Base-by-base conservation (phyloP, 768 basidiomycete genomes). In the Mycena epipterygia region DNA sequence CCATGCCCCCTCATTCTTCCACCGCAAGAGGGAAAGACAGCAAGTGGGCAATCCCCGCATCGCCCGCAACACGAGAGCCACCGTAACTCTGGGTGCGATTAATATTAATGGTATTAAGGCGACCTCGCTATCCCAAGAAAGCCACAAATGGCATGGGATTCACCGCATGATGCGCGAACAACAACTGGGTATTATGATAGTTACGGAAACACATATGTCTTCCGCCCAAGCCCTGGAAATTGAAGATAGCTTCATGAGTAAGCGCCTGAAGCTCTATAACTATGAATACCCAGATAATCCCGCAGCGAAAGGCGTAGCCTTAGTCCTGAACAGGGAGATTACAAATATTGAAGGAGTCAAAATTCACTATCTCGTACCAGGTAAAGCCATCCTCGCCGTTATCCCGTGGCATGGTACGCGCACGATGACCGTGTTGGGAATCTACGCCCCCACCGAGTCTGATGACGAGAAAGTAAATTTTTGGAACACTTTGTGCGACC, bases 271-370 rank as follows among this genome's bases (percentile, higher is more conserved):
- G 6, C 6, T 66, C 4, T 46, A 57, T 21, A 55, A 66, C 32
- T 66, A 27, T 3, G 17, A 41, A 14, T 57, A 64, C 25, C 14
- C 62, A 27, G 42, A 56, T 1, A 48, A 66, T 14, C 37, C 64
- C 4, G 21, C 53, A 2, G 29, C 53, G 13, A 56, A 57, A 37
- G 64, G 64, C 1, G 48, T 70, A 2, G 69, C 69, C 12, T 25
- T 70, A 23, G 68, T 70, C 5, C 44, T 70, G 4, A 70, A 70
- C 52, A 2, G 52, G 32, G 52, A 53, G 33, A 32, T 53, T 19
- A 32, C 7, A 32, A 33, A 33, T 17, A 32, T 16, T n/a, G n/a
- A n/a, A n/a, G n/a, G n/a, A n/a, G n/a, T n/a, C n/a, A n/a, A n/a
- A n/a, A n/a, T n/a, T n/a, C 32, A 35, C 9, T 53, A 53, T 17